Base-by-base conservation (phyloP, 1,139 yeast genomes). In the Sugiyamaella castrensis region DNA sequence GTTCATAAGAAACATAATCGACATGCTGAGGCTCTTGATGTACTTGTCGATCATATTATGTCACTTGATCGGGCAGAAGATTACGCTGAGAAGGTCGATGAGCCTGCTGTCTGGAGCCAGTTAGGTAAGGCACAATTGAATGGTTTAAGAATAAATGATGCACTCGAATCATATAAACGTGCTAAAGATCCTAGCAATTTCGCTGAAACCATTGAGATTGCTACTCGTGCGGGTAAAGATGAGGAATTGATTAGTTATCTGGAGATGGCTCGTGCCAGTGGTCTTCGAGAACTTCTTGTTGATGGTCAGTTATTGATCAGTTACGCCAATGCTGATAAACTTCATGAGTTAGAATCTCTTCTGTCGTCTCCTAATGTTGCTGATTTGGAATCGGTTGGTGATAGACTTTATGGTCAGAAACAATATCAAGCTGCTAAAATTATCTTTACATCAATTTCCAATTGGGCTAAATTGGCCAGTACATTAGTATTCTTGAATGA, bases 71-170 rank as follows among this genome's bases (percentile, higher is more conserved):
- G 98, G 67, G 98, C 95, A 64, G 94, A 86, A 64, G 81, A 83
- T 54, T 94, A 87, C 63, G 98, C 96, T 56, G 98, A 91, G 61
- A 87, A 87, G 70, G 75, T 88, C 58, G 92, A 91, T 62, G 76
- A 80, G 36, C 81, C 95, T 11, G 96, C 85, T 60, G 77, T 92
- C 57, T 92, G 98, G 98, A 84, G 87, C 63, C 95, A 89, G 70
- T 79, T 94, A 54, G 99, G 97, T 78, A 81, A 84, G 67, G 97
- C 98, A 50, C 98, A 94, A 72, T 78, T 92, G 64, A 88, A 89
- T 62, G 98, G 98, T 48, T 77, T 91, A 65, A 82, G 98, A 63
- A 81, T 92, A 53, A 85, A 91, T 41, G 98, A 92, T 65, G 91
- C 98, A 31, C 86, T 92, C 63, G 83, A 81, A 50, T 87, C 96